Conservation (phyloP, 257 asterid species). For the Petunia secreta region DNA sequence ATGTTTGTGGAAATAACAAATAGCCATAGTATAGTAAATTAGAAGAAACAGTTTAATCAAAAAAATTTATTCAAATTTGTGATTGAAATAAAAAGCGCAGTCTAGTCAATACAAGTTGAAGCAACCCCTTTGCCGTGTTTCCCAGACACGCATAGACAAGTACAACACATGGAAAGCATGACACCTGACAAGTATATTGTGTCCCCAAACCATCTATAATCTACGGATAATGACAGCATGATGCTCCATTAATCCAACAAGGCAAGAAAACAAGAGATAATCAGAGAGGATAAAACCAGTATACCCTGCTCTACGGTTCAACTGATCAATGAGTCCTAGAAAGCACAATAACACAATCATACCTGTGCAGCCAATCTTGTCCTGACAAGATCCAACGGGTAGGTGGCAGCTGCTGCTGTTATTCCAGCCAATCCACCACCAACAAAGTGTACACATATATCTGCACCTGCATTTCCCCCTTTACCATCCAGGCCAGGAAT, state of each 20-base stretch:
- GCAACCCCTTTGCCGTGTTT: neutral
- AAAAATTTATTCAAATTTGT: neutral
- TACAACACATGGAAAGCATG: neutral
- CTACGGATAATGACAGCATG: neutral
- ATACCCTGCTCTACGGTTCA: neutral
- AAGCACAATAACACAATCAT: neutral
- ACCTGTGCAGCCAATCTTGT: slow-evolving; percentile 97
- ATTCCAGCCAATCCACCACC: slow-evolving; percentile 95
- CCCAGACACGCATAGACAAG: neutral
- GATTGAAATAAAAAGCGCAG: neutral
- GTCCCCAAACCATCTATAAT: neutral
- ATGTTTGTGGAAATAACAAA: neutral
- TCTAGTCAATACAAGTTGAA: neutral
- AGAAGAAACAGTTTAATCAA: neutral
- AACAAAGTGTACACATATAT: slow-evolving; percentile 68
- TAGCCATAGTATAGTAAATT: neutral
- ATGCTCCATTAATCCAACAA: neutral
- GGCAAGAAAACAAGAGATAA: neutral
- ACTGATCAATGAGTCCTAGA: neutral
- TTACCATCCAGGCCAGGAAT: slow-evolving; percentile 59
- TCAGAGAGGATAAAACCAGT: neutral
- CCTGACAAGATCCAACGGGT: slow-evolving; percentile 93
- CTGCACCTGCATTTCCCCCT: slow-evolving; percentile 47
- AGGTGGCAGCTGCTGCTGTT: slow-evolving; percentile 87
- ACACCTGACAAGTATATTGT: neutral